Conservation (phyloP, 805 yeast species). For the Yarrowia osloensis region DNA sequence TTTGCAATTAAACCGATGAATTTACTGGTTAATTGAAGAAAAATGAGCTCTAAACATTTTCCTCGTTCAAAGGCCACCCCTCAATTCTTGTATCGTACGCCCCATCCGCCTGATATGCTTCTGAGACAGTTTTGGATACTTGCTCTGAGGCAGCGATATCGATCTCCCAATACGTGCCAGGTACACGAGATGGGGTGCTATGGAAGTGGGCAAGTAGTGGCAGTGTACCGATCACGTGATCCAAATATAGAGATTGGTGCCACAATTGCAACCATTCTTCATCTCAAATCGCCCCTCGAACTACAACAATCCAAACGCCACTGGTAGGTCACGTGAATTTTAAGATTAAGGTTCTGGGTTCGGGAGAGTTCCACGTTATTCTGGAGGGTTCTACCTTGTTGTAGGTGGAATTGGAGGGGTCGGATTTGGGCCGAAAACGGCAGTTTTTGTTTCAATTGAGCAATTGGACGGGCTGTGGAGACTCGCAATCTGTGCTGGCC, state of each 20-base stretch:
- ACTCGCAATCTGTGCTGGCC: background rate
- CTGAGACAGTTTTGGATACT: background rate
- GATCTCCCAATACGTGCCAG: too few species aligned
- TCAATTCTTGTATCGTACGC: background rate
- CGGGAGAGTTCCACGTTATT: constrained; percentile 29
- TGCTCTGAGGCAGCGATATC: constrained; percentile 13
- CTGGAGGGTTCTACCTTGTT: constrained; percentile 26
- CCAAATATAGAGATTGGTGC: too few species aligned
- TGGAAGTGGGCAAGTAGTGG: too few species aligned
- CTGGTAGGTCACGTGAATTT: constrained; percentile 2
- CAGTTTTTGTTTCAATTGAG: background rate
- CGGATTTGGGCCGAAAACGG: background rate
- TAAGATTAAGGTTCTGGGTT: background rate
- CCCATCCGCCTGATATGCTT: background rate
- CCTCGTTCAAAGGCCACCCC: too few species aligned
- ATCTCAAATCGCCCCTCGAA: too few species aligned
- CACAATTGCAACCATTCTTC: too few species aligned
- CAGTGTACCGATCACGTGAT: too few species aligned
- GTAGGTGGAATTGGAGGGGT: background rate
- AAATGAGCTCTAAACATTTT: too few species aligned
- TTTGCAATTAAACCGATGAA: too few species aligned
- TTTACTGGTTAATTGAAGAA: too few species aligned
- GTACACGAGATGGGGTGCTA: too few species aligned
- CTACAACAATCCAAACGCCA: too few species aligned
- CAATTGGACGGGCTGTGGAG: background rate